phyloP scores from a whole-genome alignment of 495 filamentous ascomycete species.

The Oleoguttula mirabilis region DNA sequence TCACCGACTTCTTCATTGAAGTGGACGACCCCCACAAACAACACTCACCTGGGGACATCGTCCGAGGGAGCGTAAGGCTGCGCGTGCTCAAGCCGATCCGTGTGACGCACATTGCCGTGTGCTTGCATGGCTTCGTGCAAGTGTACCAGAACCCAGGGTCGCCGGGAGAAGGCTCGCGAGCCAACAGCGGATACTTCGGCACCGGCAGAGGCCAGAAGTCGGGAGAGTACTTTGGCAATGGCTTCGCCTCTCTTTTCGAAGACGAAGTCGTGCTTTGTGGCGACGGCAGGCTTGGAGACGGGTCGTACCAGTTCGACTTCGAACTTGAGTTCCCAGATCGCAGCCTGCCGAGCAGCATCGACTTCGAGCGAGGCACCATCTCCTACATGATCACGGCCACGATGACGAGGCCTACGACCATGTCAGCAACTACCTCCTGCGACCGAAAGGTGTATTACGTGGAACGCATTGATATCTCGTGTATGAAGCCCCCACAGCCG shows the following conservation, averaged over 20 bases:
- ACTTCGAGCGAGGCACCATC: constrained; percentile 91
- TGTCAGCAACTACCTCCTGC: constrained; percentile 64
- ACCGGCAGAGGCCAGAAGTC: constrained; percentile 43
- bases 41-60: constrained; percentile 56
- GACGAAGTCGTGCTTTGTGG: constrained; percentile 85
- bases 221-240: constrained; percentile 67
- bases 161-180: constrained; percentile 44
- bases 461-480: constrained; percentile 53
- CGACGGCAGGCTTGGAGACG: constrained; percentile 72
- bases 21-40: constrained; percentile 80
- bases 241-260: constrained; percentile 74
- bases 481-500: constrained; percentile 44
- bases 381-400: constrained; percentile 83
- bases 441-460: constrained; percentile 67
- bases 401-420: constrained; percentile 77
- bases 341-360: constrained; percentile 80
- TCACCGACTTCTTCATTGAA: constrained; percentile 70
- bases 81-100: constrained; percentile 69
- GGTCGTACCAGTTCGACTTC: constrained; percentile 86
- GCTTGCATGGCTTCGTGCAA: constrained; percentile 77
- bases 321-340: constrained; percentile 70
- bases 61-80: constrained; percentile 65
- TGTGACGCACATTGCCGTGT: constrained; percentile 81
- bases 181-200: constrained; percentile 35
- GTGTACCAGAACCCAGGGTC: constrained; percentile 66